Evolutionary conservation across 2,329 filamentous ascomycete genomes (phyloP).

Genomic region (Apiospora aurea): DNA sequence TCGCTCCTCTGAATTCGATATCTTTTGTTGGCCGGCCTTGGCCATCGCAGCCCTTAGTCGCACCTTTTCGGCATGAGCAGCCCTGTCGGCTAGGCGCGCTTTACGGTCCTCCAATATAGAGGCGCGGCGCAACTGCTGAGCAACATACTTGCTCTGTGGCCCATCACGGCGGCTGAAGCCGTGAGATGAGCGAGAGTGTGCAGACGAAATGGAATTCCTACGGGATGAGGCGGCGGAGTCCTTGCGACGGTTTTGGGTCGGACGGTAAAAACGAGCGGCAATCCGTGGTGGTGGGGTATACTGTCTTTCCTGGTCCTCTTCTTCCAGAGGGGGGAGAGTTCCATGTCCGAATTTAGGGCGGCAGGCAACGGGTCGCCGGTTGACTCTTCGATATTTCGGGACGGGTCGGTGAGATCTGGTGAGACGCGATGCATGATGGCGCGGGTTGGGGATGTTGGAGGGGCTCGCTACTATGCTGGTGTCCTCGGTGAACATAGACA

Average conservation of each 20-base stretch:
- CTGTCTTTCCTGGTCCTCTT: slow-evolving; percentile 44
- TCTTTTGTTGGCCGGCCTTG: slow-evolving; percentile 72
- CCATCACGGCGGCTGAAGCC: slow-evolving; percentile 59
- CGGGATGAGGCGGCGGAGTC: slow-evolving; percentile 80
- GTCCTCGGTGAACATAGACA: not conserved
- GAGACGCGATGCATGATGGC: slow-evolving; percentile 52
- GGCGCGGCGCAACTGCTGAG: slow-evolving; percentile 79
- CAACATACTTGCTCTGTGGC: slow-evolving; percentile 79
- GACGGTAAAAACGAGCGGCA: slow-evolving; percentile 79
- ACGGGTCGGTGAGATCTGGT: slow-evolving; percentile 49
- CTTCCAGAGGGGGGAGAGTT: slow-evolving; percentile 44
- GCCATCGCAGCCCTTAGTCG: slow-evolving; percentile 76
- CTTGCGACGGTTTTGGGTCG: slow-evolving; percentile 70
- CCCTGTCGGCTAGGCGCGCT: slow-evolving; percentile 79
- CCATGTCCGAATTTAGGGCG: slow-evolving; percentile 40
- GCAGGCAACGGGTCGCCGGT: slow-evolving; percentile 40
- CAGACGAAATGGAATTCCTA: slow-evolving; percentile 80
- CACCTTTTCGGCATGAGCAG: slow-evolving; percentile 84
- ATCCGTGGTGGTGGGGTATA: slow-evolving; percentile 77
- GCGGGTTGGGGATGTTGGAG: not conserved
- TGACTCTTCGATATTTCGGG: slow-evolving; percentile 48
- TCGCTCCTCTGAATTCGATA: slow-evolving; percentile 74
- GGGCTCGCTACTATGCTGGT: not conserved
- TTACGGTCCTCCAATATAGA: slow-evolving; percentile 84
- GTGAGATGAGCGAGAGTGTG: slow-evolving; percentile 73